Percentiles rank a stretch among this genome's conserved stretches.
Evolutionary conservation across 176 grass and related monocot genomes (phyloP).

Genomic region (Ananas comosus): DNA sequence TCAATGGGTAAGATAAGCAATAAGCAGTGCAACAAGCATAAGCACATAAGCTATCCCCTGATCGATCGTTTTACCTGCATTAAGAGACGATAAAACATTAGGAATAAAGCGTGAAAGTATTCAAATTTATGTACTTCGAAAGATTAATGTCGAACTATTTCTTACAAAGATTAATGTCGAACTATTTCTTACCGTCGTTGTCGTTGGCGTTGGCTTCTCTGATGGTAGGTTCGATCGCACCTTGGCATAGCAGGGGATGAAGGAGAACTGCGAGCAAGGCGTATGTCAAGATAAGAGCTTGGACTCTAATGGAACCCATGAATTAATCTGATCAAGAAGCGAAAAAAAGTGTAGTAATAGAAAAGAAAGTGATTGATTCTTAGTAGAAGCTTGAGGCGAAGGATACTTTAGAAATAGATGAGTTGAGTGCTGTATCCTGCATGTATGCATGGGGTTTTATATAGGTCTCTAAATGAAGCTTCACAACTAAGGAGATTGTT

Average conservation of each 20-base stretch:
- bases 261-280: conserved; percentile 11
- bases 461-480: too few species aligned
- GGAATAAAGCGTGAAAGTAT: too few species aligned
- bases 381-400: too few species aligned
- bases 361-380: too few species aligned
- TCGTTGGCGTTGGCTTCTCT: background rate
- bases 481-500: too few species aligned
- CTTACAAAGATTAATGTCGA: background rate
- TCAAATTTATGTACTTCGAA: too few species aligned
- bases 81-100: too few species aligned
- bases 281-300: conserved; percentile 12
- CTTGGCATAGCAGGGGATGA: conserved; percentile 15
- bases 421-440: too few species aligned
- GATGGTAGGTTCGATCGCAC: background rate
- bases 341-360: too few species aligned
- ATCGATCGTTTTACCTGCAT: conserved; percentile 15
- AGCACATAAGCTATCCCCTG: conserved; percentile 28
- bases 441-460: too few species aligned
- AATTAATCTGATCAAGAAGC: too few species aligned
- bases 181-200: background rate
- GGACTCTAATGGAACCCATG: conserved; percentile 10
- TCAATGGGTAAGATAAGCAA: conserved; percentile 26
- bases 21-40: conserved; percentile 27
- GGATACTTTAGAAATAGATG: too few species aligned
- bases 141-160: background rate